Evolutionary conservation across 306 rosid species (phyloP), one percentile per base, ranked within the genome.

Genomic region (Quercus wislizeni): DNA sequence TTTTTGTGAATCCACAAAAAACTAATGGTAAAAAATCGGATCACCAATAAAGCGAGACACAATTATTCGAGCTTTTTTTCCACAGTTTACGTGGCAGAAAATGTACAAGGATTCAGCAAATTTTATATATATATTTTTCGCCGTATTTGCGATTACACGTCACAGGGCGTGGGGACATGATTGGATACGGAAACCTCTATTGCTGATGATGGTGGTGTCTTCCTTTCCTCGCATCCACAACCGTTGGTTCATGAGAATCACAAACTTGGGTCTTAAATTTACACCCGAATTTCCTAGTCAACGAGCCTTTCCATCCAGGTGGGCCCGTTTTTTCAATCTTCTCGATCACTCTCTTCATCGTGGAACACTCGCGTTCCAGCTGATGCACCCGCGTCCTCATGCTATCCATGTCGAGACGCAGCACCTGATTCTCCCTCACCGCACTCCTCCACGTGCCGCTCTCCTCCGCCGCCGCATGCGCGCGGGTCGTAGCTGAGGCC

Each of bases 361-460:
- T 88, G 4, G 98, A 95, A 35, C 99, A 95, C 65, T 95, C 99
- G 10, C 97, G 91, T 82, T 95, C 99, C 49, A 95, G 88, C 71
- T 93, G 96, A 76, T 91, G 93, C 75, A 95, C 99, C 74, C 99
- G 99, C 88, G 98, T 93, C 94, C 97, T 90, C 99, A 93, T 95
- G 89, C 98, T 93, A 86, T 95, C 99, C 97, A 95, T 95, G 73
- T 91, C 99, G 73, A 95, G 51, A 25, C 96, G 99, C 59, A 95
- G 86, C 90, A 95, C 97, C 83, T 95, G 99, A 90, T 93, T 95
- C 87, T 95, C 96, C 79, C 98, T 90, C 86, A 89, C 99, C 0
- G 98, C 87, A 2, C 59, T 89, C 30, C 83, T 82, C 98, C 99
- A 93, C 87, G 96, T 87, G 86, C 72, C 72, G 27, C 78, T 58